Evolutionary conservation across 148 eudicot species (phyloP), one percentile per base, ranked within the genome.

Genomic region (Arctostaphylos glauca): DNA sequence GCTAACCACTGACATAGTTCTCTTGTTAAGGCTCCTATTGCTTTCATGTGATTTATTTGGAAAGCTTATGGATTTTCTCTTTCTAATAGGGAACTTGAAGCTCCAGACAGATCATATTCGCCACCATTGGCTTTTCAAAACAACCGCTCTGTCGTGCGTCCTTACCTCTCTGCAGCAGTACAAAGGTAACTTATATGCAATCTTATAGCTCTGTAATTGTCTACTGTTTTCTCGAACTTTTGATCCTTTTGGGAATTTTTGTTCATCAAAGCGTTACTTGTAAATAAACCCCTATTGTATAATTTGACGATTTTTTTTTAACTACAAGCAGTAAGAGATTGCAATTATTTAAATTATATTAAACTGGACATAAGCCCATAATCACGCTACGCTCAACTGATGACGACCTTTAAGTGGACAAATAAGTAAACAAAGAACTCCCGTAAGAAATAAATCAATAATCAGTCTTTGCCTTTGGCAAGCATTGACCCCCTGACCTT

Each of bases 41-140:
- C 25, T 58, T 31, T 58, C 15, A 82, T 82, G 6, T 58, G 71
- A 82, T 74, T 82, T 66, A 41, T 75, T 5, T 74, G 38, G 68
- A 60, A 47, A 62, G 21, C 21, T 60, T 82, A 58, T 62, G 21
- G 77, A 70, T 81, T 70, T 81, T 83, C 50, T 70, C 21, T 88
- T 16, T n/a, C 13, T 80, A 76, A 81, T 68, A 88, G 94, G 86
- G 85, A 81, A 64, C 82, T 85, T 80, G 90, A 86, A 83, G 81
- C 84, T 79, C 81, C 81, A 16, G 88, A 86, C 58, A 68, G 81
- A 67, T 76, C 77, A 76, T 81, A 78, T 76, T 60, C 76, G 1
- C 54, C 87, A 43, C 81, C 90, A 79, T 72, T 59, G 55, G 62
- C 80, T 84, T 64, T 83, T 76, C 86, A 56, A 59, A 78, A 77